Evolutionary conservation across 495 filamentous ascomycete species (phyloP).

Genomic region (Podospora pseudopauciseta): DNA sequence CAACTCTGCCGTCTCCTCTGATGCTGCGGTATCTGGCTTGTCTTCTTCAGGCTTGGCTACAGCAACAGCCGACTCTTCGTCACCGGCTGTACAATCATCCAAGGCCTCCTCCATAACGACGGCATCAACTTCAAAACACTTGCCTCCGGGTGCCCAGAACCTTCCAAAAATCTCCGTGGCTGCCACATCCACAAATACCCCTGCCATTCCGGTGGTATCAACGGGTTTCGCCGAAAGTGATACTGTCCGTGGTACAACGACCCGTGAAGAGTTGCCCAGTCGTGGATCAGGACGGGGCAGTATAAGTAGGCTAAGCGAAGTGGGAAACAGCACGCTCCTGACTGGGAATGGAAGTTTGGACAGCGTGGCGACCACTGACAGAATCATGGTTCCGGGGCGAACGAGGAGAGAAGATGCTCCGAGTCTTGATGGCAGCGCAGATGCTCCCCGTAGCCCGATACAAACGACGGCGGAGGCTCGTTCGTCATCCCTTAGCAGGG

Average conservation of each 20-base stretch:
- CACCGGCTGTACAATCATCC: constrained; percentile 45
- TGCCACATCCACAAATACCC: constrained; percentile 25
- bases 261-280: constrained; percentile 38
- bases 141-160: constrained; percentile 44
- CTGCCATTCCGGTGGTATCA: constrained; percentile 54
- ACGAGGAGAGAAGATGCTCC: constrained; percentile 39
- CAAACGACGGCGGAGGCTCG: constrained; percentile 35
- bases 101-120: constrained; percentile 54
- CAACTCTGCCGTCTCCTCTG: constrained; percentile 36
- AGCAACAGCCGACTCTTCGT: constrained; percentile 35
- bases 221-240: constrained; percentile 52
- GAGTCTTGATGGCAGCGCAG: constrained; percentile 40
- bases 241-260: constrained; percentile 33
- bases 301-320: constrained; percentile 36
- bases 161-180: constrained; percentile 49
- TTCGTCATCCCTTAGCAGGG: constrained; percentile 26
- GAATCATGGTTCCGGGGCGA: constrained; percentile 32
- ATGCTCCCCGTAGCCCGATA: constrained; percentile 41
- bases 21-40: constrained; percentile 34
- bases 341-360: constrained; percentile 37
- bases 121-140: constrained; percentile 53
- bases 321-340: constrained; percentile 18
- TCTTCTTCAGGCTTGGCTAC: constrained; percentile 37
- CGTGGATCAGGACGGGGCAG: constrained; percentile 33
- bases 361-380: constrained; percentile 35